A percentile compares a stretch with the other conserved stretches of the same genome.
Evolutionary conservation across 1,284 basidiomycete species (phyloP).

Genomic region (Marasmius sp.): DNA sequence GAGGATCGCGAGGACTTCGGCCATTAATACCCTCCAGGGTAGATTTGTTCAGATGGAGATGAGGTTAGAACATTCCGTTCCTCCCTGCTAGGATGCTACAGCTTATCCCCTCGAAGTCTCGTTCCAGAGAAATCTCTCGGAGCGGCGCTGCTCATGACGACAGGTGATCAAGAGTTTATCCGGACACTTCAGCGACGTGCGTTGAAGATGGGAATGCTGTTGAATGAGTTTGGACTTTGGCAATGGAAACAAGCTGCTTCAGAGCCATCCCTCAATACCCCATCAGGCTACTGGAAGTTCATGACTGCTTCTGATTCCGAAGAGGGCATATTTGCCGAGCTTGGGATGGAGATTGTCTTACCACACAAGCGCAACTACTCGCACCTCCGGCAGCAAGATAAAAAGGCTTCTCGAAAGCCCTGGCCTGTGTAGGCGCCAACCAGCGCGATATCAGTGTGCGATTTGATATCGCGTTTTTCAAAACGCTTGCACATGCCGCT

Average conservation of each 20-base stretch:
- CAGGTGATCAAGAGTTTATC: slow-evolving; percentile 51
- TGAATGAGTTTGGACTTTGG: slow-evolving; percentile 64
- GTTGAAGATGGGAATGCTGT: slow-evolving; percentile 37
- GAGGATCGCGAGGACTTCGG: slow-evolving; percentile 27
- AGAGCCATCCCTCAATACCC: not conserved
- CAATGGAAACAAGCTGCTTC: slow-evolving; percentile 31
- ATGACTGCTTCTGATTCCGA: slow-evolving; percentile 39
- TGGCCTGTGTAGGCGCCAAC: no score
- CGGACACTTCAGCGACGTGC: slow-evolving; percentile 41
- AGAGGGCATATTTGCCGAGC: slow-evolving; percentile 40
- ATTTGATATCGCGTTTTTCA: no score
- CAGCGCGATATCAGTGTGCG: no score
- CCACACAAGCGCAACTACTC: slow-evolving; percentile 41
- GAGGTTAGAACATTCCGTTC: slow-evolving; percentile 32
- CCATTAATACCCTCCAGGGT: slow-evolving; percentile 33
- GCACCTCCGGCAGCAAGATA: not conserved
- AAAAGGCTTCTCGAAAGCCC: not conserved
- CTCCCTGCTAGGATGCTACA: not conserved
- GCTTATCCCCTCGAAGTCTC: slow-evolving; percentile 32
- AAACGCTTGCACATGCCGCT: no score
- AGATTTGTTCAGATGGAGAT: slow-evolving; percentile 39
- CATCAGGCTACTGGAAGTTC: slow-evolving; percentile 36
- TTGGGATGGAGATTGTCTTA: slow-evolving; percentile 43
- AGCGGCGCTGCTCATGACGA: slow-evolving; percentile 48
- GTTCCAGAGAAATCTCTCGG: slow-evolving; percentile 48